These are phyloP conservation scores for Fusarium virguliforme DNA, from an alignment of 2,329 filamentous ascomycete genomes.

Conservation along the genomic window DNA sequence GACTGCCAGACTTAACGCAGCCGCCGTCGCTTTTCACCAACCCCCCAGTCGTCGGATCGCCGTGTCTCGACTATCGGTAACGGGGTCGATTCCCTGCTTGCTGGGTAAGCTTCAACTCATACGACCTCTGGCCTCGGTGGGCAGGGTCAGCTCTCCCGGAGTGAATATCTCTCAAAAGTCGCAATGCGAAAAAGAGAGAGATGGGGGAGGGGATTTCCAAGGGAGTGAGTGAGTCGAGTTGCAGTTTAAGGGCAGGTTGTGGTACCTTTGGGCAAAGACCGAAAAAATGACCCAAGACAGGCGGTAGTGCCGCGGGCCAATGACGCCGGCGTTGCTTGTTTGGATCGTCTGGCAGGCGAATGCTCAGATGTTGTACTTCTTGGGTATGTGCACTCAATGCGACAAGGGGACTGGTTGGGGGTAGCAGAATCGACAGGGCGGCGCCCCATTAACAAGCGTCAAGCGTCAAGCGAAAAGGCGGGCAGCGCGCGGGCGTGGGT, in stretches of 20 bases:
- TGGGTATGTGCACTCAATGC: conserved; percentile 35
- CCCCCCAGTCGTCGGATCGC: conserved; percentile 43
- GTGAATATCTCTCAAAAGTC: conserved; percentile 18
- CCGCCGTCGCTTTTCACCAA: conserved; percentile 41
- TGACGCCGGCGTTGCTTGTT: conserved; percentile 48
- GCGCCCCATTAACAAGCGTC: conserved; percentile 41
- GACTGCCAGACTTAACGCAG: conserved; percentile 26
- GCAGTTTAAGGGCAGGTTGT: conserved; percentile 32
- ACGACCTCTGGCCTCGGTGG: conserved; percentile 22
- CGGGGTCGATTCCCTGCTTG: conserved; percentile 28
- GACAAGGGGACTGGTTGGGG: conserved; percentile 39
- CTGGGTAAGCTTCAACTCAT: conserved; percentile 38
- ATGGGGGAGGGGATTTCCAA: conserved; percentile 23
- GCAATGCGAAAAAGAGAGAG: conserved; percentile 15
- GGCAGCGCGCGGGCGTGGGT: conserved; percentile 33
- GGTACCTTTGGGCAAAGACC: conserved; percentile 26
- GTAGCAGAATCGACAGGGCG: conserved; percentile 38
- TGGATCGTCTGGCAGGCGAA: conserved; percentile 49
- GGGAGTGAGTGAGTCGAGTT: conserved; percentile 31
- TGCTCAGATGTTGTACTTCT: conserved; percentile 48
- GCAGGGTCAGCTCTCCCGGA: conserved; percentile 27
- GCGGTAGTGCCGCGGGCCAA: conserved; percentile 47
- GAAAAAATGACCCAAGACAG: conserved; percentile 35
- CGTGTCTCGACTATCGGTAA: conserved; percentile 22
- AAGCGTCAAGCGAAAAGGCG: conserved; percentile 37